Percentiles rank a stretch among this genome's conserved stretches.
Evolutionary conservation across 495 filamentous ascomycete genomes (phyloP).

Genomic region (Penicillium diatomitis): DNA sequence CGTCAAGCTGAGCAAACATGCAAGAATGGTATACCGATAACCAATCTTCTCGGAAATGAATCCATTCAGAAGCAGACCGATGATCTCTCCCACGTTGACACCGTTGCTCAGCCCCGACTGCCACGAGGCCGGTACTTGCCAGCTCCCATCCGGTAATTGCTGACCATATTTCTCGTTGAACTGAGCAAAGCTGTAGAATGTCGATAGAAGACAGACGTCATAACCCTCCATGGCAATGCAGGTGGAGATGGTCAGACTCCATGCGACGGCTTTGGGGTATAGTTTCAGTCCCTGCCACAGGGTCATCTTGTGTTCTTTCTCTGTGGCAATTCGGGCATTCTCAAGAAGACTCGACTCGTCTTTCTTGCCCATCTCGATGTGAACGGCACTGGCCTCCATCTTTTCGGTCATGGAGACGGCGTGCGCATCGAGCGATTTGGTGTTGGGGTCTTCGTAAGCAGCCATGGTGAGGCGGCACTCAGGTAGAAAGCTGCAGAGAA

Average conservation of each 20-base stretch:
- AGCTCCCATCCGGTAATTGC: conserved; percentile 41
- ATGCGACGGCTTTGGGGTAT: conserved; percentile 49
- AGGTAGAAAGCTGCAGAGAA: no score
- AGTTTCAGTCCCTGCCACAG: conserved; percentile 35
- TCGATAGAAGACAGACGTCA: conserved; percentile 44
- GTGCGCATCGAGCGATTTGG: not conserved
- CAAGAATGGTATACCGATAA: conserved; percentile 62
- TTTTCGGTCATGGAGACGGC: not conserved
- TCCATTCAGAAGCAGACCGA: conserved; percentile 68
- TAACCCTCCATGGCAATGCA: conserved; percentile 51
- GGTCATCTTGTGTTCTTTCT: conserved; percentile 40
- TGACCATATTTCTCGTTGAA: conserved; percentile 66
- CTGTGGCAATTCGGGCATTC: conserved; percentile 34
- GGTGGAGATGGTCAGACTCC: conserved; percentile 45
- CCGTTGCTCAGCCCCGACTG: conserved; percentile 68
- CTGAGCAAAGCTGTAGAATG: conserved; percentile 37
- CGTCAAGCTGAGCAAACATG: conserved; percentile 51
- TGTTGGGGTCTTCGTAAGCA: no score
- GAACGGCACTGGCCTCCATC: not conserved
- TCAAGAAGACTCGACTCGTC: conserved; percentile 33
- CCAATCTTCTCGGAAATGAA: conserved; percentile 67
- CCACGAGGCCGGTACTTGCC: conserved; percentile 66
- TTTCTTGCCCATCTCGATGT: conserved; percentile 23
- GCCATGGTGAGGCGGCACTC: no score
- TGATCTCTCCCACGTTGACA: conserved; percentile 55